These are phyloP conservation scores for Amphicarpaea edgeworthii DNA, from an alignment of 306 rosid species.

Conservation along the genomic window DNA sequence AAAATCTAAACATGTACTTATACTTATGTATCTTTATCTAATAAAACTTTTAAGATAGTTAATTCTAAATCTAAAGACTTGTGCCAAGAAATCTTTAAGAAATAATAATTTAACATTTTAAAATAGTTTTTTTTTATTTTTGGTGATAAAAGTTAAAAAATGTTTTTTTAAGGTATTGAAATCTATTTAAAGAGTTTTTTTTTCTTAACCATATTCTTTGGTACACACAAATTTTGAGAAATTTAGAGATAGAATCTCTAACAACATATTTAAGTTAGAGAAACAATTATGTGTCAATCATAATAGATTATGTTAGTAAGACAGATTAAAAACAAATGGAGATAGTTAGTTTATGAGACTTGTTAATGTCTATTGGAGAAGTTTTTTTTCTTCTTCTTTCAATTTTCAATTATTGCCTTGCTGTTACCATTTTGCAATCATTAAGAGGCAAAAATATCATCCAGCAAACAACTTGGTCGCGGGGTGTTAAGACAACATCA, in stretches of 20 bases:
- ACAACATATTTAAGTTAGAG: no score
- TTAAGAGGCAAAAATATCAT: conserved; percentile 37
- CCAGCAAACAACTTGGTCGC: neutral
- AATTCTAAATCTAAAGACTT: no score
- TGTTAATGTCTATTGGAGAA: neutral
- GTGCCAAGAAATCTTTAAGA: no score
- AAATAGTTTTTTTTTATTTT: no score
- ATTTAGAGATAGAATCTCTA: neutral
- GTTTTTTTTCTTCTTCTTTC: neutral
- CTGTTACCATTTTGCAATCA: conserved; percentile 17
- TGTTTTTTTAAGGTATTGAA: no score
- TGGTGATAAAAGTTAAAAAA: no score
- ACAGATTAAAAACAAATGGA: neutral
- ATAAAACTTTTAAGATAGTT: neutral
- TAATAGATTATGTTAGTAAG: neutral
- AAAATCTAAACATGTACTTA: no score
- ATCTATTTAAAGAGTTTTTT: no score
- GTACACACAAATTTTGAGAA: neutral
- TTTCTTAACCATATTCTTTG: no score
- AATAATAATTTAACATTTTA: no score
- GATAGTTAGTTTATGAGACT: neutral
- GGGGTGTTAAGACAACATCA: conserved; percentile 38
- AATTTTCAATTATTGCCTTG: conserved; percentile 10
- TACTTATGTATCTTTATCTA: conserved; percentile 43
- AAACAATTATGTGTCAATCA: neutral